These are phyloP conservation scores for Nymphaea colorata DNA, from an alignment of 164 flowering plant genomes.

Conservation along the genomic window DNA sequence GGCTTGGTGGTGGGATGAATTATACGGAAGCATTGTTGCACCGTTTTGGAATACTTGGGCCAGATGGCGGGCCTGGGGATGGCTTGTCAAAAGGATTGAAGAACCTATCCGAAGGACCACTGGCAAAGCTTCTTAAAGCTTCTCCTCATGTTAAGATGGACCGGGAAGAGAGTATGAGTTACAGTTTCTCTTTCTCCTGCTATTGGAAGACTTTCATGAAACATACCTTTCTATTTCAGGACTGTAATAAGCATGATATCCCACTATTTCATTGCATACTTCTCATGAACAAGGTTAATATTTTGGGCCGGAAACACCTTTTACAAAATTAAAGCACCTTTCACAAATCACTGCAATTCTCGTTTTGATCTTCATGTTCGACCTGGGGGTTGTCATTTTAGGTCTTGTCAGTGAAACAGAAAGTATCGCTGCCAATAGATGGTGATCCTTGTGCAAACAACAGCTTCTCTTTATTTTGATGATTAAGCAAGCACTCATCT, in stretches of 20 bases:
- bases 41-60: slow-evolving; percentile 86
- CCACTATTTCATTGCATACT: neutral
- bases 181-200: neutral
- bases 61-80: slow-evolving; percentile 92
- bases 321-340: neutral
- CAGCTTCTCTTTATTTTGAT: neutral
- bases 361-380: no score
- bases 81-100: slow-evolving; percentile 77
- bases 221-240: neutral
- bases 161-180: slow-evolving; percentile 34
- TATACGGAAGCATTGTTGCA: slow-evolving; percentile 85
- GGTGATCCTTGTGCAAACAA: neutral
- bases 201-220: neutral
- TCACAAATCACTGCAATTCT: no score
- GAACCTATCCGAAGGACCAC: slow-evolving; percentile 63
- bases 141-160: slow-evolving; percentile 35
- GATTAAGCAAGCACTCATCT: no score
- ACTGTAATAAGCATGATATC: neutral
- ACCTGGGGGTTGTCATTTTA: no score
- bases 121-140: slow-evolving; percentile 61
- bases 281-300: neutral
- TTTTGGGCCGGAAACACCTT: neutral
- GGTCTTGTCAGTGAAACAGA: neutral
- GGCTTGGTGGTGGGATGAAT: slow-evolving; percentile 96
- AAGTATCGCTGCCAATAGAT: neutral